Evolutionary conservation across 345 rosid genomes (phyloP), one percentile per base, ranked within the genome.

Genomic region (Abelmoschus esculentus): DNA sequence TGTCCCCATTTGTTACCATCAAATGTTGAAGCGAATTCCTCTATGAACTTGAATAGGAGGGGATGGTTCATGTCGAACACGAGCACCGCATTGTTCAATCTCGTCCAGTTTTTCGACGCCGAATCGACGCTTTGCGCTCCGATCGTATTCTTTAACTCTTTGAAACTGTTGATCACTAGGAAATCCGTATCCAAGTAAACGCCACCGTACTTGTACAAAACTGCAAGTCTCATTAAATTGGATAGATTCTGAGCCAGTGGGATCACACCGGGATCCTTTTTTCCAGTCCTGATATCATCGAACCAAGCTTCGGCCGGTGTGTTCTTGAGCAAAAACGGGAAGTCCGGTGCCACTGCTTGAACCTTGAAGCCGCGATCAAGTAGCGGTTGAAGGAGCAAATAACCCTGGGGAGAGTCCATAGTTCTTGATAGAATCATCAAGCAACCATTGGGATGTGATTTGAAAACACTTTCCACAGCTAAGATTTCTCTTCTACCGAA

Each of bases 1-100:
- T 93, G 84, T 5, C 97, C 97, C 96, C 98, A 93, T 77, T 72
- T 90, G 61, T 79, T 86, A 7, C 93, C 98, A 59, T 90, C 86
- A 61, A 93, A 93, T 22, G 87, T 89, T 7, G 77, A 54, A 32
- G 89, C 90, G 68, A 89, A 89, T 78, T 93, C 98, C 60, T 86
- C 79, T 0, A 93, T 87, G 74, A 93, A 93, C 57, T 75, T 75
- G 65, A 77, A 71, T 2, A 93, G 13, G 61, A 90, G 88, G 0
- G 87, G 90, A 67, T 90, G 98, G 5, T 78, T 81, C 80, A 71
- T 75, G 7, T 93, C 96, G 14, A 93, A 87, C 14, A 86, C 70
- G 38, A 90, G 71, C 55, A 83, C 98, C 1, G 98, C 98, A 36
- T 87, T 90, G 74, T 90, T 93, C 70, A 93, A 54, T 73, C 90